Base-by-base conservation (phyloP, 192 early-diverging fungal species). In the Linnemannia hyalina region DNA sequence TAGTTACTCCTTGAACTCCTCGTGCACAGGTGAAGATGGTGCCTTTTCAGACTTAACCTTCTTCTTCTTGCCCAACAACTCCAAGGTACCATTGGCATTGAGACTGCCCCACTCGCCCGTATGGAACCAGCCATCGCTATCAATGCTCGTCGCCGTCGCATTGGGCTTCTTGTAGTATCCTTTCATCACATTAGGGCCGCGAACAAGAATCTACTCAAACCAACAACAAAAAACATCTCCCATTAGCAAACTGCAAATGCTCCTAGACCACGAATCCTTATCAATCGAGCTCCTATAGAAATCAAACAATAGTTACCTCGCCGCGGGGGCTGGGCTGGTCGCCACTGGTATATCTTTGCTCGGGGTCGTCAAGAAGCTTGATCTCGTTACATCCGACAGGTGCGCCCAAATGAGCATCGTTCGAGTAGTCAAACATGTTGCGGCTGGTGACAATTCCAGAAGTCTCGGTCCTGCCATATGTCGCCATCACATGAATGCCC, bases 31-130 rank as follows among this genome's bases (percentile, higher is more conserved):
- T 9, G 75, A 73, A 29, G 77, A 78, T 29, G 20, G 10, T 11
- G 32, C n/a, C 65, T 76, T 65, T 29, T 65, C 44, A 32, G 75
- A 38, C 68, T 81, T 86, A 5, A 46, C 26, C 74, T 98, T 99
- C 91, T 97, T 97, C 76, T 91, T 94, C 71, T 97, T 92, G 87
- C 97, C 97, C 82, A 98, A 96, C n/a, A 86, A 40, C 40, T 86
- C 84, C 35, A 86, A 36, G 3, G 91, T 84, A 1, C 92, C 92
- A 69, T 91, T 87, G 6, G 73, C 57, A 40, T 90, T 85, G 74
- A 89, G 47, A 10, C 69, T 68, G 18, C 85, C 89, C 36, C 90
- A 71, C 49, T 93, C 92, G 29, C 90, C 90, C n/a, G 89, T 88
- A 70, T 90, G 88, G 80, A 92, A 91, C 92, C 92, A 93, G 29